Percentiles rank a stretch among this genome's conserved stretches.
These are phyloP conservation scores for Carpinus fangiana DNA, from an alignment of 306 rosid species.

Conservation along the genomic window DNA sequence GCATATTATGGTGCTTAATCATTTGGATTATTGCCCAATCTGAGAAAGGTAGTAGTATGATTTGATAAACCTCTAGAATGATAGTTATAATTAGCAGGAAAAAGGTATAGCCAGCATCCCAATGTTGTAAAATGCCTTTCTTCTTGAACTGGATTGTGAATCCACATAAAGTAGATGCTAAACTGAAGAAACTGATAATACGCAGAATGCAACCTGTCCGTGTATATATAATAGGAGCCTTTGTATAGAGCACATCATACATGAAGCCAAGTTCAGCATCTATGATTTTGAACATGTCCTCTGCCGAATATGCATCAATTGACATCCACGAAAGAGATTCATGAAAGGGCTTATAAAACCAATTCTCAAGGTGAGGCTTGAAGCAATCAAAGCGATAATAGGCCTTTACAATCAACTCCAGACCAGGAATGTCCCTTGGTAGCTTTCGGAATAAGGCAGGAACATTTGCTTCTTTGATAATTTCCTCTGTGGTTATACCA, in stretches of 20 bases:
- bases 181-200: conserved; percentile 37
- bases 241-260: conserved; percentile 72
- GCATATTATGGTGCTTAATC: conserved; percentile 43
- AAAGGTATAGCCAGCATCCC: conserved; percentile 37
- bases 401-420: conserved; percentile 55
- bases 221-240: conserved; percentile 55
- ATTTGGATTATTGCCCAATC: conserved; percentile 63
- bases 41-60: conserved; percentile 48
- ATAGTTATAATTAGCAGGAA: conserved; percentile 47
- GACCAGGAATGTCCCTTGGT: conserved; percentile 41
- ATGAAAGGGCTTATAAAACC: conserved; percentile 51
- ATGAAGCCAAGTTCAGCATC: conserved; percentile 66
- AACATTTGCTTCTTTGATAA: conserved; percentile 42
- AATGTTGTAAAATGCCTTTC: conserved; percentile 17
- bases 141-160: conserved; percentile 32
- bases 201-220: conserved; percentile 53
- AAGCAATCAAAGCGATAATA: conserved; percentile 56
- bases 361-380: conserved; percentile 60
- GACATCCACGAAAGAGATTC: conserved; percentile 46
- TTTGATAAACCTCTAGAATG: conserved; percentile 58
- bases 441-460: conserved; percentile 44
- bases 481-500: conserved; percentile 41
- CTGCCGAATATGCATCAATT: conserved; percentile 30
- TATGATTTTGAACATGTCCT: conserved; percentile 48
- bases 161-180: conserved; percentile 37